Evolutionary conservation across 2,329 filamentous ascomycete species (phyloP).

Genomic region (Arthrinium phaeospermum): DNA sequence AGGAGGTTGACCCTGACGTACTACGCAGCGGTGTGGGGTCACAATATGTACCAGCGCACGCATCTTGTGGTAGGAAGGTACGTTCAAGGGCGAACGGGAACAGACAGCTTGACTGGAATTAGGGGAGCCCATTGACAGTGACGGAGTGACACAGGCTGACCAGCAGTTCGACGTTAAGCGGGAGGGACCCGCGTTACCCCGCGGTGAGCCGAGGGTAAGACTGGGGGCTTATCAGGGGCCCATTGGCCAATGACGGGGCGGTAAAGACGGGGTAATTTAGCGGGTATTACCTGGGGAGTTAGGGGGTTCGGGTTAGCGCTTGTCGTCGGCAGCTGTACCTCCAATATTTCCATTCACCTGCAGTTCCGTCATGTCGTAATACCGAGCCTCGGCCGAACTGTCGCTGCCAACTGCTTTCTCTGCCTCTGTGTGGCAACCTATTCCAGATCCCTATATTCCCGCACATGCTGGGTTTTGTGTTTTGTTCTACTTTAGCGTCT

Average conservation of each 20-base stretch:
- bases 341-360: not conserved
- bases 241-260: not conserved
- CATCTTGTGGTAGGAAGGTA: not conserved
- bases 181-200: not conserved
- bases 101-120: not conserved
- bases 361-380: not conserved
- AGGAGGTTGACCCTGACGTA: not conserved
- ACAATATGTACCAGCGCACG: not conserved
- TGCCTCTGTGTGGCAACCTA: not conserved
- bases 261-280: slow-evolving; percentile 1
- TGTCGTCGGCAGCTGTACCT: not conserved
- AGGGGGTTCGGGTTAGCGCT: slow-evolving; percentile 3
- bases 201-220: slow-evolving; percentile 10
- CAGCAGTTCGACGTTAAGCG: not conserved
- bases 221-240: not conserved
- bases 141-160: not conserved
- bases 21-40: not conserved
- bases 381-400: slow-evolving; percentile 8
- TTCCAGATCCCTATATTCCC: not conserved
- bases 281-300: not conserved
- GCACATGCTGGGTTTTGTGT: not conserved
- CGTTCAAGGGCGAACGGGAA: not conserved
- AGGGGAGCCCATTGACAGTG: not conserved
- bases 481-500: not conserved
- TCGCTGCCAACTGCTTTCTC: too few species aligned